phyloP scores from a whole-genome alignment of 129 eudicot species.

The Daucus carota region DH1_v3.0 NC_030381.2:38240501-38241000 shows the following conservation, averaged over 20 bases:
- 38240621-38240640: too few species aligned
- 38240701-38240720: slow-evolving; percentile 37
- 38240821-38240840: slow-evolving; percentile 30
- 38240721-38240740: slow-evolving; percentile 59
- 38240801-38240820: slow-evolving; percentile 53
- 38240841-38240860: slow-evolving; percentile 45
- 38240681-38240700: slow-evolving; percentile 11
- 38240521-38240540: too few species aligned
- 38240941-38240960: slow-evolving; percentile 40
- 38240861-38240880: slow-evolving; percentile 67
- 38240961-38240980: slow-evolving; percentile 56
- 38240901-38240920: slow-evolving; percentile 51
- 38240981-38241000: slow-evolving; percentile 64
- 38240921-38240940: slow-evolving; percentile 19
- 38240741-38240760: slow-evolving; percentile 57
- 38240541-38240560: too few species aligned
- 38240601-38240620: too few species aligned
- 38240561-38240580: too few species aligned
- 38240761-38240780: slow-evolving; percentile 63
- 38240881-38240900: slow-evolving; percentile 38
- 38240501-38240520: too few species aligned
- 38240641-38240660: background rate
- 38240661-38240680: background rate
- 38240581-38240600: too few species aligned
- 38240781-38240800: slow-evolving; percentile 60